These are phyloP conservation scores for Phialophora chinensis DNA, from an alignment of 2,329 filamentous ascomycete genomes.

Conservation along the genomic window DNA sequence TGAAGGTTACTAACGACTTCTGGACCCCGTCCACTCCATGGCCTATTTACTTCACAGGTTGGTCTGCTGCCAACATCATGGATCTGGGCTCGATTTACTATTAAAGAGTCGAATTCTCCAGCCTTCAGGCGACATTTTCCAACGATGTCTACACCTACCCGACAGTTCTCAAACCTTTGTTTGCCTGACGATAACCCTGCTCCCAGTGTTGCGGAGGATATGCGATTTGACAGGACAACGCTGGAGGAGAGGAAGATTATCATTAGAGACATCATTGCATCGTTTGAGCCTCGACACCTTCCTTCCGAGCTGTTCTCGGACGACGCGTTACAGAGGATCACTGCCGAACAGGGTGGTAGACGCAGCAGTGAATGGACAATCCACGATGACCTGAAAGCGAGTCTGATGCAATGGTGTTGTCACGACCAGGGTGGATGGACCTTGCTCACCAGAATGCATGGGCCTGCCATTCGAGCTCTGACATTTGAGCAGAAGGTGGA, in stretches of 20 bases:
- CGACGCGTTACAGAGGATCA: slow-evolving; percentile 48
- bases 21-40: slow-evolving; percentile 11
- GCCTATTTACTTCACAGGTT: slow-evolving; percentile 17
- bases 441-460: slow-evolving; percentile 52
- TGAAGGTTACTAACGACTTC: slow-evolving; percentile 16
- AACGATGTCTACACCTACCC: slow-evolving; percentile 31
- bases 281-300: slow-evolving; percentile 49
- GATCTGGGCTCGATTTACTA: not conserved
- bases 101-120: slow-evolving; percentile 7
- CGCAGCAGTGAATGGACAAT: slow-evolving; percentile 52
- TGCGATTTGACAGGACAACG: slow-evolving; percentile 22
- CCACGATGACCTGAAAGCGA: slow-evolving; percentile 53
- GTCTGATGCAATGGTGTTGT: slow-evolving; percentile 53
- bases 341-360: slow-evolving; percentile 37
- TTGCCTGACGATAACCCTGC: slow-evolving; percentile 14
- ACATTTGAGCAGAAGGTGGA: slow-evolving; percentile 54
- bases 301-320: slow-evolving; percentile 50
- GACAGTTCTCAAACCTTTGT: slow-evolving; percentile 30
- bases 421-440: slow-evolving; percentile 52
- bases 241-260: slow-evolving; percentile 28
- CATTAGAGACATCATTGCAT: slow-evolving; percentile 52
- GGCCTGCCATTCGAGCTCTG: slow-evolving; percentile 48
- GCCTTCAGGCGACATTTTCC: not conserved
- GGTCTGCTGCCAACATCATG: slow-evolving; percentile 9
- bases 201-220: slow-evolving; percentile 9